These are phyloP conservation scores for Sphagnurus paluster DNA, from an alignment of 1,284 basidiomycete genomes.

Conservation along the genomic window DNA sequence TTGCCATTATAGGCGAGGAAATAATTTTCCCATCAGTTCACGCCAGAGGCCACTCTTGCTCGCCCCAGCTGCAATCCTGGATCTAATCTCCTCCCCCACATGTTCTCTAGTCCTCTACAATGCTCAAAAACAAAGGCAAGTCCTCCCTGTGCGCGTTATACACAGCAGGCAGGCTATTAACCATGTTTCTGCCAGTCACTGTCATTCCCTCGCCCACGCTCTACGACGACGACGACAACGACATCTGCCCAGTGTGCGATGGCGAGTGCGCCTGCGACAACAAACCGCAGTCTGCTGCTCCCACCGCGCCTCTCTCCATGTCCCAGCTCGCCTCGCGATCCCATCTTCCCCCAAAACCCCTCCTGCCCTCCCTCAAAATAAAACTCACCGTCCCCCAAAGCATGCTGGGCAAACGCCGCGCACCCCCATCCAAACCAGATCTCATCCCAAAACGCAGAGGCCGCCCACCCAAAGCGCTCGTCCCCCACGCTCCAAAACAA, in stretches of 20 bases:
- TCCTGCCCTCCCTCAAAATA: slow-evolving; percentile 62
- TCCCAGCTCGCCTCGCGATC: slow-evolving; percentile 24
- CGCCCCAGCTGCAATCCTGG: slow-evolving; percentile 37
- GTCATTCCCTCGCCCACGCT: slow-evolving; percentile 43
- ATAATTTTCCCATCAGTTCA: slow-evolving; percentile 14
- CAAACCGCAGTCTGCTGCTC: slow-evolving; percentile 30
- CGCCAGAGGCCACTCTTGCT: slow-evolving; percentile 7
- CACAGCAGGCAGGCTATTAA: too few species aligned
- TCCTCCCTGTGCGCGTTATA: slow-evolving; percentile 41
- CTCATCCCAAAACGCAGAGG: slow-evolving; percentile 55
- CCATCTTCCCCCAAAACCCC: slow-evolving; percentile 18
- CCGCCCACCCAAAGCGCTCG: slow-evolving; percentile 50
- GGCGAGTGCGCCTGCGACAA: slow-evolving; percentile 74
- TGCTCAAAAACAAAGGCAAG: slow-evolving; percentile 42
- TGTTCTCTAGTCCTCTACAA: slow-evolving; percentile 46
- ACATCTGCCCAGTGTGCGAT: slow-evolving; percentile 85
- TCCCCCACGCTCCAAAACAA: slow-evolving; percentile 22
- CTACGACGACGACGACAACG: slow-evolving; percentile 70
- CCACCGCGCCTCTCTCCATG: slow-evolving; percentile 29
- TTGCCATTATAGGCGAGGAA: neutral
- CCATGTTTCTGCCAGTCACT: slow-evolving; percentile 66
- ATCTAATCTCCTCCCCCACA: slow-evolving; percentile 44
- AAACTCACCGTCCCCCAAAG: slow-evolving; percentile 66
- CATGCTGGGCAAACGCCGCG: slow-evolving; percentile 43
- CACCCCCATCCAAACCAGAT: slow-evolving; percentile 20